Evolutionary conservation across 1,284 basidiomycete genomes (phyloP), one percentile per base, ranked within the genome.

Genomic region (Rhizoctonia solani): DNA sequence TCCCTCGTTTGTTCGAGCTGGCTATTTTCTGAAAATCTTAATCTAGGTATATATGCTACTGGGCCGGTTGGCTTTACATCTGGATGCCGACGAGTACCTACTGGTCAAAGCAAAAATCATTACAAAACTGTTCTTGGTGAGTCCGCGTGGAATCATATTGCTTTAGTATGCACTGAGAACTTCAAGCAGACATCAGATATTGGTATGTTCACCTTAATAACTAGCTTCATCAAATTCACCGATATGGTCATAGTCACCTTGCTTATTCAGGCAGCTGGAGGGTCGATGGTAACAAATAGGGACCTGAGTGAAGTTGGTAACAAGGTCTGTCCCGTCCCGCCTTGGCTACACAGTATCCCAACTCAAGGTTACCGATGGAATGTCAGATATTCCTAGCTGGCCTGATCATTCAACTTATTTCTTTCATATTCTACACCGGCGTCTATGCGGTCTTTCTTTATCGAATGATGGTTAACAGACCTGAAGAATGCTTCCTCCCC

Each of bases 351-450:
- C n/a, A n/a, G n/a, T n/a, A n/a, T n/a, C n/a, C n/a, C n/a, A n/a
- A n/a, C n/a, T n/a, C n/a, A n/a, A n/a, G n/a, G n/a, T n/a, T n/a
- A n/a, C n/a, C n/a, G n/a, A n/a, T n/a, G n/a, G 14, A 46, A 32
- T 23, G 11, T 16, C 71, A 70, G 19, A 71, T 87, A 82, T 81
- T 89, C 21, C 87, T 90, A 19, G 81, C 80, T 3, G 88, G 87
- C 34, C 81, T 90, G 27, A 81, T 80, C 37, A 76, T 86, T 8
- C 87, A 90, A 72, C 77, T 90, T 46, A 76, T 80, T 4, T 88
- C 87, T n/a, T 90, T 90, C 76, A 71, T 81, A 67, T 73, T 82
- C 54, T 92, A 92, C 75, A 81, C 82, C 4, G 69, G 73, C 27
- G 78, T 91, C 39, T 88, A 82, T 72, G 59, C 81, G 9, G 74